Evolutionary conservation across 768 basidiomycete species (phyloP).

Genomic region (Tulasnella sp.): DNA sequence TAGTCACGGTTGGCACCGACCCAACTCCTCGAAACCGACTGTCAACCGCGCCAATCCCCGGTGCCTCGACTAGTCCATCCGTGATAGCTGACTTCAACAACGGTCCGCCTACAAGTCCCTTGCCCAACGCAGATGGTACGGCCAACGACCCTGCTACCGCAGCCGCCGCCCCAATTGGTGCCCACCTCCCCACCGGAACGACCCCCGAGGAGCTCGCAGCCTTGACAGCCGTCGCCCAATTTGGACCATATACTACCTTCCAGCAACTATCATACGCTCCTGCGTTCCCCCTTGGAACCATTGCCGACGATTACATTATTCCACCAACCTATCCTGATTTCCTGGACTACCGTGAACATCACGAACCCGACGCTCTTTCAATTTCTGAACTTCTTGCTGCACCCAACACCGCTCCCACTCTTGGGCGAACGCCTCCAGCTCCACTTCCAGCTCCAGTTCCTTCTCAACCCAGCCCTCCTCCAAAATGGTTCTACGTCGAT

Average conservation of each 20-base stretch:
- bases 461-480: constrained; percentile 53
- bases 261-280: constrained; percentile 85
- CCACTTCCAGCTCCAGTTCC: constrained; percentile 50
- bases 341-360: constrained; percentile 58
- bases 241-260: constrained; percentile 86
- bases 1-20: constrained; percentile 42
- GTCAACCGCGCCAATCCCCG: neutral
- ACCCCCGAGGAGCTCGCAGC: constrained; percentile 64
- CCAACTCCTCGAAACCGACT: neutral
- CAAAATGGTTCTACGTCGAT: constrained; percentile 79
- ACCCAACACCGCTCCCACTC: neutral
- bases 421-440: neutral
- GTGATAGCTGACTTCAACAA: neutral
- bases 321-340: constrained; percentile 85
- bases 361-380: constrained; percentile 51
- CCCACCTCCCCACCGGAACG: constrained; percentile 38
- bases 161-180: neutral
- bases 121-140: neutral
- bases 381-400: constrained; percentile 11
- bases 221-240: constrained; percentile 59
- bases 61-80: neutral
- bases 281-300: constrained; percentile 78
- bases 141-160: neutral
- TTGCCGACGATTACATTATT: constrained; percentile 87
- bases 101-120: neutral